phyloP scores from a whole-genome alignment of 1,139 yeast species.

The Taiozyma sp. region DNA sequence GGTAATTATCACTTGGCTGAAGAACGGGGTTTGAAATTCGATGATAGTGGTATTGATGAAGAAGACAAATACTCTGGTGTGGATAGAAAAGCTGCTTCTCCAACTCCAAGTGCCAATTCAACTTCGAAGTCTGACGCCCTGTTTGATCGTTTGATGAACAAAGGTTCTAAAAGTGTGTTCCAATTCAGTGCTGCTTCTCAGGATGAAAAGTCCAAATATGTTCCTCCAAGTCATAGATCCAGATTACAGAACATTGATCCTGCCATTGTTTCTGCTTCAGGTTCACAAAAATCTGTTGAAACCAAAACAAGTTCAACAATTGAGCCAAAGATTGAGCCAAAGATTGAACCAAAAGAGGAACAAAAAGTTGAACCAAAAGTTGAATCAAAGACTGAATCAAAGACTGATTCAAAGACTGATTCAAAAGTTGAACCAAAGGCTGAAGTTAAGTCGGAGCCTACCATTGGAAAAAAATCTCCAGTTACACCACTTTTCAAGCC shows the following conservation, averaged over 20 bases:
- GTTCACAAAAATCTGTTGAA: neutral
- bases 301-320: neutral
- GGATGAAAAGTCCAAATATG: slow-evolving; percentile 29
- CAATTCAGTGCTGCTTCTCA: slow-evolving; percentile 4
- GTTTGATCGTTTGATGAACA: slow-evolving; percentile 50
- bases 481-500: neutral
- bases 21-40: slow-evolving; percentile 69
- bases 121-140: slow-evolving; percentile 54
- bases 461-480: neutral
- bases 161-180: slow-evolving; percentile 17
- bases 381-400: neutral
- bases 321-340: neutral
- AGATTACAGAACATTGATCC: slow-evolving; percentile 69
- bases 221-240: slow-evolving; percentile 64
- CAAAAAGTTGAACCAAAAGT: neutral
- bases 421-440: neutral
- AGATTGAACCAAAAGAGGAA: neutral
- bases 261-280: slow-evolving; percentile 56
- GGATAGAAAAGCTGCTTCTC: slow-evolving; percentile 28
- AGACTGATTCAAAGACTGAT: neutral
- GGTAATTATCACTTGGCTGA: slow-evolving; percentile 83
- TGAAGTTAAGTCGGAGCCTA: neutral
- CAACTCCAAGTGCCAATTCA: slow-evolving; percentile 1
- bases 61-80: slow-evolving; percentile 97
- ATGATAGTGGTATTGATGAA: slow-evolving; percentile 87